Evolutionary conservation across 441 rosid genomes (phyloP).

Genomic region (Jatropha multifida): DNA sequence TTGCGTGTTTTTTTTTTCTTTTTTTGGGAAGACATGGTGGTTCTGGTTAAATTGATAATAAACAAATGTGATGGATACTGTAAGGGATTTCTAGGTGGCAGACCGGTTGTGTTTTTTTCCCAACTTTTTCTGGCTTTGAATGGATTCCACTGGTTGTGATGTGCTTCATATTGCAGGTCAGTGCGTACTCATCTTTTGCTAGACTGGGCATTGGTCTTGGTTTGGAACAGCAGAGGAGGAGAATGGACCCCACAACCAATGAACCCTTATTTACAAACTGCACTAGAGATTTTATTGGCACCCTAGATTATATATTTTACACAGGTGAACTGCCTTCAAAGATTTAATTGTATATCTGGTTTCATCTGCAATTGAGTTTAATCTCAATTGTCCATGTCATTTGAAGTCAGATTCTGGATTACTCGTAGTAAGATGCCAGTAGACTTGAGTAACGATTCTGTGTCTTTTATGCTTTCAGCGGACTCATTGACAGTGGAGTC

Average conservation of each 20-base stretch:
- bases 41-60: background rate
- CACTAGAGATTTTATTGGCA: constrained; percentile 95
- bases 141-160: constrained; percentile 23
- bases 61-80: background rate
- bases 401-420: constrained; percentile 15
- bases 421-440: background rate
- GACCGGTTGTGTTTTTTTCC: background rate
- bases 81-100: background rate
- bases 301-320: constrained; percentile 97
- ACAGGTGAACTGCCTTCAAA: constrained; percentile 52
- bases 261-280: constrained; percentile 94
- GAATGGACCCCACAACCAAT: constrained; percentile 82
- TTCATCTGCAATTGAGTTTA: background rate
- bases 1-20: background rate
- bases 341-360: background rate
- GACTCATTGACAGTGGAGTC: constrained; percentile 95
- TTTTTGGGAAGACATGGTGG: background rate
- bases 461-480: constrained; percentile 48
- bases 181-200: constrained; percentile 91
- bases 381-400: background rate
- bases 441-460: background rate
- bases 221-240: constrained; percentile 78
- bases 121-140: constrained; percentile 1
- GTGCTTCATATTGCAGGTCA: constrained; percentile 64
- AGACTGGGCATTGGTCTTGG: constrained; percentile 64